A percentile compares a stretch with the other conserved stretches of the same genome.
Conservation (phyloP, 495 filamentous ascomycete species). For the Diplogelasinospora grovesii region DNA sequence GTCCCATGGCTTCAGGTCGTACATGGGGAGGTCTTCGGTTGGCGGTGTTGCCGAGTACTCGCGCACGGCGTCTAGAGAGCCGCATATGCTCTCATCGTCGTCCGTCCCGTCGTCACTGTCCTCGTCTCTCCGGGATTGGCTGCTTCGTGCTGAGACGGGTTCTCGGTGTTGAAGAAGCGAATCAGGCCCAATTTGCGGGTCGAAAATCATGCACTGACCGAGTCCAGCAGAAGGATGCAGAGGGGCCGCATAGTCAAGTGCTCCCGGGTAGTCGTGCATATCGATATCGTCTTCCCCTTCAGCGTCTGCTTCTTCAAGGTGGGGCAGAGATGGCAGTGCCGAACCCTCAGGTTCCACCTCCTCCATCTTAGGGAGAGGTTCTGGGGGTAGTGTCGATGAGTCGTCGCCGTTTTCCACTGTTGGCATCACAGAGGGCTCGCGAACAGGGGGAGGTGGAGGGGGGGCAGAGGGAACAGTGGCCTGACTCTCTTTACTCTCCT, state of each 20-base stretch:
- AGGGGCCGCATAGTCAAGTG: conserved; percentile 29
- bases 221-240: conserved; percentile 20
- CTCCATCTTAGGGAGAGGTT: conserved; percentile 32
- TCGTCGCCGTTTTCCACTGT: conserved; percentile 26
- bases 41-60: conserved; percentile 44
- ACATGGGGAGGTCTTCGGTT: conserved; percentile 38
- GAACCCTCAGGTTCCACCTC: conserved; percentile 32
- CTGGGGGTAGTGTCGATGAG: conserved; percentile 8
- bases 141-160: conserved; percentile 10
- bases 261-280: conserved; percentile 41
- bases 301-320: conserved; percentile 17
- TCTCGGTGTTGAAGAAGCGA: no score
- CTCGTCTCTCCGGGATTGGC: conserved; percentile 20
- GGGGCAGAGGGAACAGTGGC: conserved; percentile 11
- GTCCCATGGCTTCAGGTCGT: conserved; percentile 35
- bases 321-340: conserved; percentile 22
- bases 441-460: no score
- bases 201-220: conserved; percentile 7
- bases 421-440: conserved; percentile 21
- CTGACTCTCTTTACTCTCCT: conserved; percentile 5
- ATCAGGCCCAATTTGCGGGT: conserved; percentile 8
- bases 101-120: conserved; percentile 54
- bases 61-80: conserved; percentile 40
- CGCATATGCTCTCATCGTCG: conserved; percentile 51
- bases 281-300: conserved; percentile 25